Percentiles rank a stretch among this genome's conserved stretches.
Evolutionary conservation across 371 early-diverging fungal species (phyloP).

Genomic region (Rhizopus sp.): DNA sequence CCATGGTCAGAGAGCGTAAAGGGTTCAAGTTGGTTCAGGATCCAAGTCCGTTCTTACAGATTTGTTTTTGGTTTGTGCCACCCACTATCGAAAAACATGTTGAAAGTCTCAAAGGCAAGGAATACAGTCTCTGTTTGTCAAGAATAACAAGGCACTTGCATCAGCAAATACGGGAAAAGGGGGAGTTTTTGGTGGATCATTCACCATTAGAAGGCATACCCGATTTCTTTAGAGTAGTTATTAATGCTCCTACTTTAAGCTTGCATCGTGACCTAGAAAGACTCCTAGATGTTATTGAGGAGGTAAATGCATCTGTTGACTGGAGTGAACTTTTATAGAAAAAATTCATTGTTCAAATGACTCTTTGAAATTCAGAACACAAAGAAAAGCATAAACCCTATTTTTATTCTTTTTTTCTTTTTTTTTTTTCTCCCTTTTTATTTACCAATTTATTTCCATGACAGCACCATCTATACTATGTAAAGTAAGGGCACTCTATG

Average conservation of each 20-base stretch:
- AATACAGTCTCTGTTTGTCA: constrained; percentile 37
- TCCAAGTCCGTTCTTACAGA: constrained; percentile 52
- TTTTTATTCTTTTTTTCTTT: constrained; percentile 1
- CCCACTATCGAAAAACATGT: constrained; percentile 14
- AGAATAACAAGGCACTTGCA: constrained; percentile 59
- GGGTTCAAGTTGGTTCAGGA: constrained; percentile 40
- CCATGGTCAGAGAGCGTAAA: constrained; percentile 29
- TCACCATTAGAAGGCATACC: constrained; percentile 61
- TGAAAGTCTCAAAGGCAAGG: constrained; percentile 2
- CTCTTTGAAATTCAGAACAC: neutral
- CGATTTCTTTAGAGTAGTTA: constrained; percentile 71
- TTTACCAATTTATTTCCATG: constrained; percentile 10
- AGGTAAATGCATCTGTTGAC: constrained; percentile 24
- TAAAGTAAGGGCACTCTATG: constrained; percentile 71
- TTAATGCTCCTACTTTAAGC: constrained; percentile 69
- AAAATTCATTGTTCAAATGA: neutral
- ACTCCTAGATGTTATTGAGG: constrained; percentile 63
- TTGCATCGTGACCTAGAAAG: constrained; percentile 50
- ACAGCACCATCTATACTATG: constrained; percentile 28
- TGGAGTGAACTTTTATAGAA: constrained; percentile 26
- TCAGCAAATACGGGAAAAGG: constrained; percentile 46
- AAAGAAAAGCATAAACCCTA: neutral
- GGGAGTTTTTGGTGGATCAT: constrained; percentile 69
- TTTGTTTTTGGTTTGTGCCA: constrained; percentile 76
- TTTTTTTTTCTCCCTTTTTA: too few relatives aligned